phyloP scores from a whole-genome alignment of 441 rosid genomes.

The Erysimum cheiri region DNA sequence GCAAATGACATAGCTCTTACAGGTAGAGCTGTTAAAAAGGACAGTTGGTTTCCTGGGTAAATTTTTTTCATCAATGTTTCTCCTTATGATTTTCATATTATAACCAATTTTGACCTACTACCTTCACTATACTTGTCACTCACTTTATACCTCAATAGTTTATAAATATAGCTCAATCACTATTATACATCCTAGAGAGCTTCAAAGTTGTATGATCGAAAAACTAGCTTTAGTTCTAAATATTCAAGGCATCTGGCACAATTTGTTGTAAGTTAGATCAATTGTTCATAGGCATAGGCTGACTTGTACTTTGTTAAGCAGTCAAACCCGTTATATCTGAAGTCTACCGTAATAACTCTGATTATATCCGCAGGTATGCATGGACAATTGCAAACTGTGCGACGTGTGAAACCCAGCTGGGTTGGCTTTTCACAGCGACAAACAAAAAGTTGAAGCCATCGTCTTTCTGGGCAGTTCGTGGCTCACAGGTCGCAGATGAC shows the following conservation, averaged over 20 bases:
- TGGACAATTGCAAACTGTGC: slow-evolving; percentile 75
- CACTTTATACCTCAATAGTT: slow-evolving; percentile 5
- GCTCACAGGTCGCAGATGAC: slow-evolving; percentile 78
- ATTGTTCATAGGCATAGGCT: slow-evolving; percentile 7
- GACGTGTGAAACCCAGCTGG: slow-evolving; percentile 69
- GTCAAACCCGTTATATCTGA: background rate
- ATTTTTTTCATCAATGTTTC: slow-evolving; percentile 29
- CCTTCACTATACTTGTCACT: background rate
- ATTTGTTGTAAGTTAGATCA: background rate
- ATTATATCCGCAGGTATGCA: slow-evolving; percentile 65
- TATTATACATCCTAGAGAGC: background rate
- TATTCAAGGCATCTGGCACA: background rate
- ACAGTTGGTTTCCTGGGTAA: slow-evolving; percentile 99
- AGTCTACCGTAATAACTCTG: background rate
- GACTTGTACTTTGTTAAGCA: background rate
- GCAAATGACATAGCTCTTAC: slow-evolving; percentile 69
- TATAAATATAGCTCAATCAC: background rate
- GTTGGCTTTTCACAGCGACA: slow-evolving; percentile 90
- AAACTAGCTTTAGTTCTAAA: slow-evolving; percentile 8
- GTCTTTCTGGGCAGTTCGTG: slow-evolving; percentile 88
- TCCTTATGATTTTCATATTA: background rate
- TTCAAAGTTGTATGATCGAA: background rate
- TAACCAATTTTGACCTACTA: background rate
- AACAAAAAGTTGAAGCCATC: slow-evolving; percentile 71
- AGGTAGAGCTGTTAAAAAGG: slow-evolving; percentile 55